These are phyloP conservation scores for Agroathelia rolfsii DNA, from an alignment of 1,284 basidiomycete species.

Conservation along the genomic window DNA sequence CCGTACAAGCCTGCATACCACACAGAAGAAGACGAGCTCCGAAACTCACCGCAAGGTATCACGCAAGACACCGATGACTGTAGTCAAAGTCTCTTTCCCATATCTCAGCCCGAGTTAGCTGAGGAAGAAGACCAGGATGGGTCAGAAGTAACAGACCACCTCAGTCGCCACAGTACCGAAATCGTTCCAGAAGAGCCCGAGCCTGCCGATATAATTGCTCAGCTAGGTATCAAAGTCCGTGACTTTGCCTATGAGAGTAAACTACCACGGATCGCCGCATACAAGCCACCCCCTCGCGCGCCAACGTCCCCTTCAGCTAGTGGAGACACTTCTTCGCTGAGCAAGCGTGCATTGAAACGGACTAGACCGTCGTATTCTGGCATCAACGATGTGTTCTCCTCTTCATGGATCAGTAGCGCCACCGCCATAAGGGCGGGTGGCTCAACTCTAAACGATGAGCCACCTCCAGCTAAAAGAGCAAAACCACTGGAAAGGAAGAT, in stretches of 20 bases:
- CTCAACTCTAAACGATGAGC: slow-evolving; percentile 6
- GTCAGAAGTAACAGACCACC: no score
- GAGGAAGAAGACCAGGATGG: no score
- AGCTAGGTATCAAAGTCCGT: slow-evolving; percentile 52
- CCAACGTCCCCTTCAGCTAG: slow-evolving; percentile 36
- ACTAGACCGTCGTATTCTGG: slow-evolving; percentile 19
- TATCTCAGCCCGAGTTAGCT: no score
- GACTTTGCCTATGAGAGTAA: slow-evolving; percentile 63
- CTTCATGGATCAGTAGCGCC: neutral
- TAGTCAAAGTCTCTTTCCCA: no score
- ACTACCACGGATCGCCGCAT: slow-evolving; percentile 45
- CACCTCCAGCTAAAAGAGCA: slow-evolving; percentile 20
- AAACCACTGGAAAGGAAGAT: slow-evolving; percentile 29
- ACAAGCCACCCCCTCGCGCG: slow-evolving; percentile 24
- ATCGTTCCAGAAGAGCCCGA: no score
- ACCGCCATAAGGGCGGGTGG: neutral
- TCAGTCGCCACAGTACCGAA: no score
- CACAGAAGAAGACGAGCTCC: no score
- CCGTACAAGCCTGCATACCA: no score
- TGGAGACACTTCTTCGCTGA: no score
- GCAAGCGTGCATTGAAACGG: slow-evolving; percentile 34
- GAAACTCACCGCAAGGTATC: no score
- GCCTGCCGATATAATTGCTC: slow-evolving; percentile 27
- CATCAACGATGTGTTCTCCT: slow-evolving; percentile 16
- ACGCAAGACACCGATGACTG: no score